Base-by-base conservation (phyloP, 208 protist genomes). In the Spongospora subterranea region DNA sequence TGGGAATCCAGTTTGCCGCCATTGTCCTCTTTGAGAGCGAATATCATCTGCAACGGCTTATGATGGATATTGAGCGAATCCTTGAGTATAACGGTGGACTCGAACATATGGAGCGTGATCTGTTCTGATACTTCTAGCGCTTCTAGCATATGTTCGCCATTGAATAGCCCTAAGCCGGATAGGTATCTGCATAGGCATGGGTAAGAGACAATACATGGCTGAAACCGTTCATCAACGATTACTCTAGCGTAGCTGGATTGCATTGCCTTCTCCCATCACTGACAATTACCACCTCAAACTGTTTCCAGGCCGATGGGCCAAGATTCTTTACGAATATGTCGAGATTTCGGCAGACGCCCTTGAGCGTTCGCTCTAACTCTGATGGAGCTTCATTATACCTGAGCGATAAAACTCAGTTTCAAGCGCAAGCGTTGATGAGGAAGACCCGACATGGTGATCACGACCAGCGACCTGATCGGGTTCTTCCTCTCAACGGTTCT, bases 321-420 rank as follows among this genome's bases (percentile, higher is more conserved):
- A 65, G n/a, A 0, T 46, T 90, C 88, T 90, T 53, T n/a, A 65
- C 53, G 45, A 90, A 66, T 53, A 71, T 35, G 11, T 90, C 46
- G 29, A 90, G 45, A 39, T 65, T 65, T 38, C 53, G 88, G 0
- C 46, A 46, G 41, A 90, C 53, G 88, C 88, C 88, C 45, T 65
- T 90, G 29, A 90, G 45, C 45, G 88, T 71, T 40, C 88, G 88
- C 88, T 90, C 88, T 24, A 90, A 53, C 45, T 71, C 46, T 1
- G 39, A 45, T 38, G 88, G 88, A 0, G 29, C 53, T 53, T 90
- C 88, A 0, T 46, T 65, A 32, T 90, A 90, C 50, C 50, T 60
- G 50, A 24, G 24, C 6, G 50, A 60, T 29, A 29, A 60, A 29
- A 6, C 6, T 60, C 50, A 60, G 24, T 60, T 60, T 60, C 50